phyloP scores from a whole-genome alignment of 805 yeast genomes.

The Ogataea trehaloabstinens region DNA sequence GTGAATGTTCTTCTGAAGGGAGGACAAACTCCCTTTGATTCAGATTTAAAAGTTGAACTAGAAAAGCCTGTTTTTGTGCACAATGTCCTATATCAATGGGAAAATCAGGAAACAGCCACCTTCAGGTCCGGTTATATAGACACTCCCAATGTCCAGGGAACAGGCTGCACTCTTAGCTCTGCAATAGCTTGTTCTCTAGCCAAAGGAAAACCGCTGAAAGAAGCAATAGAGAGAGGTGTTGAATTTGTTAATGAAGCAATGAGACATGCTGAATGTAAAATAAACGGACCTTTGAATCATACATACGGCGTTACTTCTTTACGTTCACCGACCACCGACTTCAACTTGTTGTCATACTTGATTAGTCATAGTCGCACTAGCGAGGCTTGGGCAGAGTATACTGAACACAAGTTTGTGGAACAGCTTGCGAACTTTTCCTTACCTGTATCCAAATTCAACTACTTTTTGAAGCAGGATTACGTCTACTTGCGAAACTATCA shows the following conservation, averaged over 20 bases:
- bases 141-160: constrained; percentile 73
- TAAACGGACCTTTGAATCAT: constrained; percentile 77
- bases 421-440: constrained; percentile 52
- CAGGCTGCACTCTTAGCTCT: constrained; percentile 86
- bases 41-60: constrained; percentile 15
- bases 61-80: constrained; percentile 15
- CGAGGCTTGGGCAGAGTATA: constrained; percentile 56
- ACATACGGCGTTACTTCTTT: constrained; percentile 32
- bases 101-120: constrained; percentile 34
- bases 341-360: constrained; percentile 42
- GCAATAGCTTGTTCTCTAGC: constrained; percentile 78
- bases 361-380: constrained; percentile 53
- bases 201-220: constrained; percentile 41
- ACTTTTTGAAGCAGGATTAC: constrained; percentile 58
- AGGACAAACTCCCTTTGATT: constrained; percentile 64
- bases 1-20: constrained; percentile 75
- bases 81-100: constrained; percentile 31
- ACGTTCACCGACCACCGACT: not conserved
- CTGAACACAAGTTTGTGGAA: constrained; percentile 59
- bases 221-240: constrained; percentile 56
- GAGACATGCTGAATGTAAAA: constrained; percentile 36
- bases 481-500: constrained; percentile 68
- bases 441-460: constrained; percentile 45
- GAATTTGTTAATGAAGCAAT: constrained; percentile 69
- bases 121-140: constrained; percentile 47